Percentiles rank a stretch among this genome's conserved stretches.
Evolutionary conservation across 1,139 yeast species (phyloP).

Genomic region (Geotrichum siamense): DNA sequence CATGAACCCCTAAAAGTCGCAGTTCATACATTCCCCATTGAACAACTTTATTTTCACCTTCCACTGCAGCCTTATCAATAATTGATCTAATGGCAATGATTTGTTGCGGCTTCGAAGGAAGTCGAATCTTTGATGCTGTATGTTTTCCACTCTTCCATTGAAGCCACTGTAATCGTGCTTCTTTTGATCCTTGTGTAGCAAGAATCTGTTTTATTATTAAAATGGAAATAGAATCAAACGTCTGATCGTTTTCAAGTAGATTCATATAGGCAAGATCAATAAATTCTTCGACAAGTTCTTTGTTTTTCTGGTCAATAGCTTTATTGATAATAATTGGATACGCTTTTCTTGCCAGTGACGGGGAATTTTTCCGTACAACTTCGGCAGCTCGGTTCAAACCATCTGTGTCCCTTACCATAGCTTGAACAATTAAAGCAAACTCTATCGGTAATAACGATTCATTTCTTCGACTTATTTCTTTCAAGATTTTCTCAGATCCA

Average conservation of each 20-base stretch:
- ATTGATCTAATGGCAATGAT: slow-evolving; percentile 14
- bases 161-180: slow-evolving; percentile 17
- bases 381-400: slow-evolving; percentile 15
- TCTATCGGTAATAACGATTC: slow-evolving; percentile 22
- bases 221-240: slow-evolving; percentile 11
- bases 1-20: slow-evolving; percentile 16
- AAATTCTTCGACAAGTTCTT: slow-evolving; percentile 16
- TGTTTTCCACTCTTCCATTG: slow-evolving; percentile 15
- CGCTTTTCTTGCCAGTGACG: slow-evolving; percentile 15
- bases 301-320: slow-evolving; percentile 19
- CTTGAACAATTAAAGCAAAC: slow-evolving; percentile 23
- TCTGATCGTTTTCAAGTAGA: slow-evolving; percentile 6
- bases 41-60: slow-evolving; percentile 12
- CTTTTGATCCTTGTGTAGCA: slow-evolving; percentile 8
- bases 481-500: slow-evolving; percentile 38
- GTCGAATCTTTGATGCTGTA: slow-evolving; percentile 6
- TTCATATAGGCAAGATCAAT: slow-evolving; percentile 14
- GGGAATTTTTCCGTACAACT: slow-evolving; percentile 16
- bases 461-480: slow-evolving; percentile 27
- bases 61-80: slow-evolving; percentile 16
- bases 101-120: slow-evolving; percentile 6
- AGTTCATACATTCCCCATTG: slow-evolving; percentile 17
- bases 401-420: slow-evolving; percentile 18
- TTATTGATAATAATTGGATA: slow-evolving; percentile 14
- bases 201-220: slow-evolving; percentile 13